phyloP scores from a whole-genome alignment of 148 eudicot genomes.

The Persicaria maculosa region DNA sequence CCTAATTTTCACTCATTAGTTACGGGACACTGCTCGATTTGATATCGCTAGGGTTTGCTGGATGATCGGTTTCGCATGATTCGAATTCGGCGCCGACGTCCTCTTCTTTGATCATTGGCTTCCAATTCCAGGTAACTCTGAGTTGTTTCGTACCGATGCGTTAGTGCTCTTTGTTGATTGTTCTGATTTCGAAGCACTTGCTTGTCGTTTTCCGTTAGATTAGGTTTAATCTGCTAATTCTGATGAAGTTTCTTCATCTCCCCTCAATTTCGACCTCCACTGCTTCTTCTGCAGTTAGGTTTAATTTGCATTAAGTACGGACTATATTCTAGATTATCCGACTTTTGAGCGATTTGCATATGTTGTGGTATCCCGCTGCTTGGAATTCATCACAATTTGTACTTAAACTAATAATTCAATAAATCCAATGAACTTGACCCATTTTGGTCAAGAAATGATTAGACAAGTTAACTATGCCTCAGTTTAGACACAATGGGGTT shows the following conservation, averaged over 20 bases:
- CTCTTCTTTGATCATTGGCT: neutral
- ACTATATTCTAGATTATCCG: no score
- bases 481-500: neutral
- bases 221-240: neutral
- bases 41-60: no score
- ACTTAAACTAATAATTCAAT: no score
- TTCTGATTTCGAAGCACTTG: neutral
- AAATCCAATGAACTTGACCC: conserved; percentile 1
- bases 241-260: neutral
- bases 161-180: neutral
- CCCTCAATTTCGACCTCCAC: neutral
- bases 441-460: neutral
- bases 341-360: no score
- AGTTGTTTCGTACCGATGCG: no score
- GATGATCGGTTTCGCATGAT: no score
- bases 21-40: no score
- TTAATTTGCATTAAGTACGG: no score
- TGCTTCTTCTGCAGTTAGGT: neutral
- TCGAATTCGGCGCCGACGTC: neutral
- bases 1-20: neutral
- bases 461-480: neutral
- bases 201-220: neutral
- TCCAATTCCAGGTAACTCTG: neutral
- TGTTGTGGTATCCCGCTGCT: no score
- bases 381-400: no score